Conservation (phyloP, 768 basidiomycete genomes). For the Kwoniella dejecticola region DNA sequence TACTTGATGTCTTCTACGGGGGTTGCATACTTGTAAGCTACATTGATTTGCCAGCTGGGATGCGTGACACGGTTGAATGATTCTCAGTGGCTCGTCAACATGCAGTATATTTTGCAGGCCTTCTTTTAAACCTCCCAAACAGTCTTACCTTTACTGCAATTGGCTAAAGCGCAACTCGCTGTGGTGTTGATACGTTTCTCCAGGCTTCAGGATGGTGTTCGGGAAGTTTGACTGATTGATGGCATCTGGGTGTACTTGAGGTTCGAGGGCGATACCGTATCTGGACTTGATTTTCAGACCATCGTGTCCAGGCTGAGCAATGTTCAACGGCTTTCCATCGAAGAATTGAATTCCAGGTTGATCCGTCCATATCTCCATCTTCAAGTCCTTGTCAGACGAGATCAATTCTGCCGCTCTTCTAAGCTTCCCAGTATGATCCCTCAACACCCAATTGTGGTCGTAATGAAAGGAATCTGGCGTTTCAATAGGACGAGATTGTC, state of each 20-base stretch:
- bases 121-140: too few species aligned
- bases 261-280: slow-evolving; percentile 12
- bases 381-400: slow-evolving; percentile 12
- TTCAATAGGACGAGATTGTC: slow-evolving; percentile 12
- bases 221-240: slow-evolving; percentile 13
- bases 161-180: slow-evolving; percentile 10
- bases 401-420: slow-evolving; percentile 10
- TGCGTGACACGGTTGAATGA: too few species aligned
- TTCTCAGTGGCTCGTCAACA: too few species aligned
- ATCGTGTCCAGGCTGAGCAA: slow-evolving; percentile 8
- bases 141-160: too few species aligned
- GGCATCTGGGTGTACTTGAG: slow-evolving; percentile 18
- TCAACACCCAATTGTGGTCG: slow-evolving; percentile 19
- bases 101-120: too few species aligned
- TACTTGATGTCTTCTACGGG: too few species aligned
- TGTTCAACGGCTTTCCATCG: slow-evolving; percentile 13
- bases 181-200: slow-evolving; percentile 16
- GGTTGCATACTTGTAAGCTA: too few species aligned
- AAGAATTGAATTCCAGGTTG: slow-evolving; percentile 21
- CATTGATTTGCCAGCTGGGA: too few species aligned
- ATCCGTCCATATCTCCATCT: slow-evolving; percentile 27
- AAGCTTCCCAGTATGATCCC: slow-evolving; percentile 11
- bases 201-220: slow-evolving; percentile 15
- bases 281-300: slow-evolving; percentile 4
- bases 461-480: slow-evolving; percentile 14